Conservation (phyloP, 805 yeast species). For the Saturnispora sekii region DNA sequence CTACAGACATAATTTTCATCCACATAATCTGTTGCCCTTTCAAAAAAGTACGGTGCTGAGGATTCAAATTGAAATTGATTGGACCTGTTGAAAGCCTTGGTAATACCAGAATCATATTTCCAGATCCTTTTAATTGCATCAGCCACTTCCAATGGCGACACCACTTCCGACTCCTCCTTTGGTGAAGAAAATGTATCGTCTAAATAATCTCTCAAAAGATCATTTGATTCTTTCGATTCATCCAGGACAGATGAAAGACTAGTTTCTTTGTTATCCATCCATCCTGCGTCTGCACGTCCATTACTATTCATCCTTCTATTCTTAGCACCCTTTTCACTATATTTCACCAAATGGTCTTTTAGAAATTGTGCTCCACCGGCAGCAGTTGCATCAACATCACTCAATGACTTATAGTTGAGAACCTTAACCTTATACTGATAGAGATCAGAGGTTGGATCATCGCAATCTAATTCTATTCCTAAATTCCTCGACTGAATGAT, state of each 20-base stretch:
- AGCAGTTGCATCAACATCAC: conserved; percentile 50
- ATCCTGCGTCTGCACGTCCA: conserved; percentile 35
- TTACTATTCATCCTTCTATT: conserved; percentile 46
- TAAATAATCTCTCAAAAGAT: conserved; percentile 13
- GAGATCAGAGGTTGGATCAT: conserved; percentile 40
- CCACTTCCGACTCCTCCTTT: not conserved
- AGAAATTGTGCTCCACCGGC: conserved; percentile 61
- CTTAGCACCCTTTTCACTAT: conserved; percentile 44
- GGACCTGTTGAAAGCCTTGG: conserved; percentile 44
- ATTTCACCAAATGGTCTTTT: conserved; percentile 53
- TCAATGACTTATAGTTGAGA: conserved; percentile 47
- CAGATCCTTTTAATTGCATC: conserved; percentile 61
- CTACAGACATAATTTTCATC: conserved; percentile 56
- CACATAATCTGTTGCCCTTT: conserved; percentile 56
- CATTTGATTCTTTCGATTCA: conserved; percentile 12
- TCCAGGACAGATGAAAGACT: conserved; percentile 9
- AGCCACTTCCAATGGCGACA: conserved; percentile 48
- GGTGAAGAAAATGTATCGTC: conserved; percentile 6
- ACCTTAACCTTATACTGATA: conserved; percentile 39
- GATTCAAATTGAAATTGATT: conserved; percentile 82
- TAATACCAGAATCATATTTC: conserved; percentile 60
- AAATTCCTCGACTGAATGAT: conserved; percentile 66
- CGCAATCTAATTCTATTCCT: conserved; percentile 58
- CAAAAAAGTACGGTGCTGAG: conserved; percentile 73
- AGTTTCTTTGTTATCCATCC: conserved; percentile 16